Evolutionary conservation across 805 yeast species (phyloP).

Genomic region (Isabelozyma rhagii): DNA sequence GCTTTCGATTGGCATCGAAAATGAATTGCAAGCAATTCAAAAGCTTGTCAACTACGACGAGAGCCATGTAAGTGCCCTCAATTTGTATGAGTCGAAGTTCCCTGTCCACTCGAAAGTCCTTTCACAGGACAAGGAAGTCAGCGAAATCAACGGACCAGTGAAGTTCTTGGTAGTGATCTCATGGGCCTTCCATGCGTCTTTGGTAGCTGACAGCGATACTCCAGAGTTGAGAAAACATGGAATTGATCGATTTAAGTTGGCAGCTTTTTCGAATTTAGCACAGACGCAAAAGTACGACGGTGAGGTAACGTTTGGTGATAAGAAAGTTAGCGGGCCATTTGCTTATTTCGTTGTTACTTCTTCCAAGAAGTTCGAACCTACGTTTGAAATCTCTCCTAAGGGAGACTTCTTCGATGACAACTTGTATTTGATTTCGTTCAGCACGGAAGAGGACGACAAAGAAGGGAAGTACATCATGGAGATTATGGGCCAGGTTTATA

Average conservation of each 20-base stretch:
- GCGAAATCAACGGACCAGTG: conserved; percentile 13
- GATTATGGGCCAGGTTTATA: conserved; percentile 56
- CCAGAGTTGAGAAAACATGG: conserved; percentile 67
- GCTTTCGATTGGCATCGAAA: conserved; percentile 48
- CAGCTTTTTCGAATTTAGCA: conserved; percentile 55
- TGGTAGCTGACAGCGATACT: conserved; percentile 77
- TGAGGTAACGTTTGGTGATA: conserved; percentile 12
- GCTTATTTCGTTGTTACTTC: conserved; percentile 61
- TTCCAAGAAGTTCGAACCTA: conserved; percentile 55
- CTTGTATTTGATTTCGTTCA: conserved; percentile 48
- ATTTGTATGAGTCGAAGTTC: conserved; percentile 43
- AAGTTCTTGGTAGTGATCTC: conserved; percentile 65
- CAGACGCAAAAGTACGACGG: conserved; percentile 54
- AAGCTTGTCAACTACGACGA: conserved; percentile 14
- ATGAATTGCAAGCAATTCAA: conserved; percentile 12
- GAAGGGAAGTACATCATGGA: conserved; percentile 40
- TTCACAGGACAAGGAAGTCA: conserved; percentile 14
- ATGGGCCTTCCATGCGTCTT: conserved; percentile 83
- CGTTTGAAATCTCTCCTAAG: conserved; percentile 60
- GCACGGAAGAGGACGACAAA: conserved; percentile 23
- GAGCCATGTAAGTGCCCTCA: conserved; percentile 28
- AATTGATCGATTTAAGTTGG: conserved; percentile 61
- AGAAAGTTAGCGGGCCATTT: conserved; percentile 35
- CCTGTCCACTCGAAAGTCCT: conserved; percentile 28
- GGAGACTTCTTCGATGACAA: conserved; percentile 42